Evolutionary conservation across 2,329 filamentous ascomycete species (phyloP), one percentile per base, ranked within the genome.

Genomic region (Phoma sp.): DNA sequence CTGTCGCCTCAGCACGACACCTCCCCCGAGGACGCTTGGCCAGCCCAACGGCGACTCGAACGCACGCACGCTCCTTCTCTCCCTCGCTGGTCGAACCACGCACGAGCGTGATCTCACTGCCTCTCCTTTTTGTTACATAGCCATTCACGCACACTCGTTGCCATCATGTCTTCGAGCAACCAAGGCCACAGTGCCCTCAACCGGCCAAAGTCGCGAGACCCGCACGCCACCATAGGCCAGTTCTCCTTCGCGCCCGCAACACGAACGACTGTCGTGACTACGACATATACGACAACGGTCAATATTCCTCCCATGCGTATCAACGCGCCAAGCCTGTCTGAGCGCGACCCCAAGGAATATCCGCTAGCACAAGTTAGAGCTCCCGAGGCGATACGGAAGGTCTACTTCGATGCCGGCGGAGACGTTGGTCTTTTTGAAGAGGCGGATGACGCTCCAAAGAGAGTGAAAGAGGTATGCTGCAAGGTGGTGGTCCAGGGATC

Each of bases 251-350:
- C 82, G 52, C 85, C 85, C 27, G 82, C 85, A 13, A 88, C 85
- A 10, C 83, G 85, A 66, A 87, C 85, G 9, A 87, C 85, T 0
- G 82, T 87, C 9, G 86, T 96, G 58, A 96, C 93, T 1, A 97
- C 93, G 0, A 97, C 93, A 0, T 97, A 92, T 0, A 96, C 91
- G 0, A 96, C 93, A 1, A 91, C 87, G 74, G 82, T 91, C 76
- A 75, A 80, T 13, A 96, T 95, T 62, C 93, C 93, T 41, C 91
- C 91, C n/a, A 80, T 97, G 53, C 81, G 90, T 51, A 86, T 96
- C 62, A 87, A 86, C 61, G 85, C 90, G 55, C 89, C 91, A 23
- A 84, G 86, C 46, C 82, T 92, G 30, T 80, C 84, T 55, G 83
- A 87, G 48, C 85, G 96, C 53, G 92, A 98, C 74, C 82, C 89